phyloP scores from a whole-genome alignment of 441 rosid genomes.

The Eruca vesicaria region DNA sequence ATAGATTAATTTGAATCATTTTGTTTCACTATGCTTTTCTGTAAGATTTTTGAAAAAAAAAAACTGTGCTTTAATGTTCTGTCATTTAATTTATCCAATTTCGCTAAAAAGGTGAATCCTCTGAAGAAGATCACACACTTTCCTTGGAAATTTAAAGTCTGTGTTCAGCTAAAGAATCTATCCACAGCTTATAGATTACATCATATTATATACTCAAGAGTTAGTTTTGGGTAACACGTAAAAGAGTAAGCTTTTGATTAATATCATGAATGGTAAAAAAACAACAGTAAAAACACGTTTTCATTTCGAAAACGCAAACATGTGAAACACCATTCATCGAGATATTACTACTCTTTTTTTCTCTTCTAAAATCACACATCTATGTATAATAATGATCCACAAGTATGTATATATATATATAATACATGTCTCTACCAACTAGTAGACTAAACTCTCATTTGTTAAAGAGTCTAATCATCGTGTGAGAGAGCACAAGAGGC shows the following conservation, averaged over 20 bases:
- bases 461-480: not conserved
- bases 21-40: not conserved
- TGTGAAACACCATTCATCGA: not conserved
- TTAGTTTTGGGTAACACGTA: not conserved
- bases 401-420: not conserved
- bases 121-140: not conserved
- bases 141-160: not conserved
- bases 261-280: constrained; percentile 21
- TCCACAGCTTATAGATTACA: not conserved
- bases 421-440: not conserved
- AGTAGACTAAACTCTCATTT: not conserved
- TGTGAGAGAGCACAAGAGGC: not conserved
- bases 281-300: constrained; percentile 1
- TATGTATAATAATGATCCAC: constrained; percentile 1
- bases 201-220: not conserved
- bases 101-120: not conserved
- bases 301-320: constrained; percentile 12
- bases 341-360: not conserved
- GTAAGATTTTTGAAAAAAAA: too few relatives aligned
- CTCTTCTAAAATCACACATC: constrained; percentile 7
- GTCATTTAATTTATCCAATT: too few relatives aligned
- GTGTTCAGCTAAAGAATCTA: not conserved
- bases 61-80: not conserved
- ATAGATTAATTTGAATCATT: not conserved
- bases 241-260: not conserved